These are phyloP conservation scores for Colletotrichum camelliae DNA, from an alignment of 2,329 filamentous ascomycete species.

Conservation along the genomic window DNA sequence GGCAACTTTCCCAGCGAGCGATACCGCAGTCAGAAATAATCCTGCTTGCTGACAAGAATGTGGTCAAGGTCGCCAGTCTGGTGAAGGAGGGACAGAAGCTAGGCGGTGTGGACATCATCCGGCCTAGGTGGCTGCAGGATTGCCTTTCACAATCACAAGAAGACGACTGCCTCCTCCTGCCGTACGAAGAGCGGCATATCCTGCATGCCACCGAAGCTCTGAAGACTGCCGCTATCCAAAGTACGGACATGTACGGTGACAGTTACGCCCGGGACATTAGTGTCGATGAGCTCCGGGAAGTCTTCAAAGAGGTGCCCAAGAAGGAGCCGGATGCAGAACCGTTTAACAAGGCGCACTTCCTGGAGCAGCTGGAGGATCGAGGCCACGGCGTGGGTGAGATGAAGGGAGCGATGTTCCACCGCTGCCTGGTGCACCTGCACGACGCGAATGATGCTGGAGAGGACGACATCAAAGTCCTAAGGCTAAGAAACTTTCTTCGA, in stretches of 20 bases:
- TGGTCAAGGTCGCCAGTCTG: conserved; percentile 83
- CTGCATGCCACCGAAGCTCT: conserved; percentile 69
- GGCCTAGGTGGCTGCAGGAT: conserved; percentile 83
- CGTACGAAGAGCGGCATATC: conserved; percentile 68
- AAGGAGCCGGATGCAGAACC: conserved; percentile 39
- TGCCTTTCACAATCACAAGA: conserved; percentile 70
- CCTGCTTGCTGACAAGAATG: conserved; percentile 79
- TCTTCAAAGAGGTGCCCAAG: conserved; percentile 57
- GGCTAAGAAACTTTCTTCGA: conserved; percentile 60
- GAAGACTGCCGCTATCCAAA: conserved; percentile 58
- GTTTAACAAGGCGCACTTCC: conserved; percentile 52
- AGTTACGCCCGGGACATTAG: conserved; percentile 78
- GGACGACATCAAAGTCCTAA: conserved; percentile 31
- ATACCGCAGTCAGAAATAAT: conserved; percentile 67
- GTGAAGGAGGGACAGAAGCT: conserved; percentile 78
- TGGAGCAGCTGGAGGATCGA: conserved; percentile 60
- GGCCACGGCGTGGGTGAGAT: conserved; percentile 58
- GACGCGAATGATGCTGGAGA: conserved; percentile 26
- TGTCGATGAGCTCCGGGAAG: conserved; percentile 63
- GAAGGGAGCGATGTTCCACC: conserved; percentile 58
- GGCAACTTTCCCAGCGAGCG: conserved; percentile 77
- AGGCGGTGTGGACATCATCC: conserved; percentile 74
- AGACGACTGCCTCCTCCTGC: conserved; percentile 66
- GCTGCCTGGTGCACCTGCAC: conserved; percentile 47
- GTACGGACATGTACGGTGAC: conserved; percentile 80